Percentiles rank a stretch among this genome's conserved stretches.
phyloP scores from a whole-genome alignment of 2,329 filamentous ascomycete genomes.

The Colletotrichum sp. region DNA sequence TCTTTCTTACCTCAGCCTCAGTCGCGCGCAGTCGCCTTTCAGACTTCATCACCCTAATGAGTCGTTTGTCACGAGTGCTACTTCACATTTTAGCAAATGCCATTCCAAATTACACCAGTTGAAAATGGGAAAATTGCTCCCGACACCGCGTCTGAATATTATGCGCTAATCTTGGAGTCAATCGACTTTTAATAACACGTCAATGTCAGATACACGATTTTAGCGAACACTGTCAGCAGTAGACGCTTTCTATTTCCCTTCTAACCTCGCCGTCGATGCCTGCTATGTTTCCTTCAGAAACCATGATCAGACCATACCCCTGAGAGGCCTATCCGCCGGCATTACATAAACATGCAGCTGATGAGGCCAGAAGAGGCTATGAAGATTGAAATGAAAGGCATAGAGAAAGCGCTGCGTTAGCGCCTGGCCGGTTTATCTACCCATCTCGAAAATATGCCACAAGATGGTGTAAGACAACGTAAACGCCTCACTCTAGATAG shows the following conservation, averaged over 20 bases:
- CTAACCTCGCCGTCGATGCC: not conserved
- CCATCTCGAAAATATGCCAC: not conserved
- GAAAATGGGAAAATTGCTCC: not conserved
- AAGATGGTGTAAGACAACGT: not conserved
- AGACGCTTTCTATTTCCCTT: not conserved
- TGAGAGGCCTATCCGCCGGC: not conserved
- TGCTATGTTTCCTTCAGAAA: not conserved
- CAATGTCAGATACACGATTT: not conserved
- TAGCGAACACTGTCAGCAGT: fast-evolving
- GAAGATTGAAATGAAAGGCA: not conserved
- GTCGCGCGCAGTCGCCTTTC: not conserved
- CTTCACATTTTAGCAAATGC: fast-evolving
- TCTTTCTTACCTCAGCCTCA: no score
- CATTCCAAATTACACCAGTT: not conserved
- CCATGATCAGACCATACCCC: not conserved
- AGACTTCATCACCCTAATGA: not conserved
- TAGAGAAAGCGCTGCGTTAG: not conserved
- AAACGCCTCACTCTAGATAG: not conserved
- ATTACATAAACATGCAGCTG: not conserved
- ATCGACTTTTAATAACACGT: not conserved
- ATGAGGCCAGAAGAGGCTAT: not conserved
- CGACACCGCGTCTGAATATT: not conserved
- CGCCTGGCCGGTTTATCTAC: not conserved
- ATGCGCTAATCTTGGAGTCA: not conserved
- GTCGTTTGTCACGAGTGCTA: not conserved